Evolutionary conservation across 306 rosid genomes (phyloP).

Genomic region (Vigna nakashimae): DNA sequence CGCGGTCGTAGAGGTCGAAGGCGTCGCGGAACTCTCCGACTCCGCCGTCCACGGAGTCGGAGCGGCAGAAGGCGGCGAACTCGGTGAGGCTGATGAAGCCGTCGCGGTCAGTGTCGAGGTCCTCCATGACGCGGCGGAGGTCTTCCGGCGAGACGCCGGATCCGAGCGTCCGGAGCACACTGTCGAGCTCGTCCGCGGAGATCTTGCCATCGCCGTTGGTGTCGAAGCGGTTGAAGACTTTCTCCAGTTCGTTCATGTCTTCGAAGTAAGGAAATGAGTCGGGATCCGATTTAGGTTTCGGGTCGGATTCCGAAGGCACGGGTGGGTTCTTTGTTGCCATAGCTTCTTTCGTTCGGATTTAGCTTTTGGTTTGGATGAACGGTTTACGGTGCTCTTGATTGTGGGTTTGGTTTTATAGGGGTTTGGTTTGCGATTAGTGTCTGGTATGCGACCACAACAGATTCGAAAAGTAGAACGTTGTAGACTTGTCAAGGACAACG

Average conservation of each 20-base stretch:
- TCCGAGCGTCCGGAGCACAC: slow-evolving; percentile 68
- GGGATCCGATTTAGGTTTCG: slow-evolving; percentile 23
- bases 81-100: slow-evolving; percentile 73
- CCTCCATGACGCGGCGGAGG: slow-evolving; percentile 65
- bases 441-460: neutral
- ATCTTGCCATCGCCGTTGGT: slow-evolving; percentile 88
- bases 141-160: slow-evolving; percentile 52
- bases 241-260: slow-evolving; percentile 53
- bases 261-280: slow-evolving; percentile 32
- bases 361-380: neutral
- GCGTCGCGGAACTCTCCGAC: slow-evolving; percentile 68
- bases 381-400: neutral
- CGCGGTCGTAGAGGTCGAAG: slow-evolving; percentile 81
- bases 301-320: slow-evolving; percentile 23
- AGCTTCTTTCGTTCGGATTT: neutral
- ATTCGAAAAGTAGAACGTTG: neutral
- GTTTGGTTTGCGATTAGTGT: neutral
- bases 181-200: slow-evolving; percentile 71
- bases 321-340: slow-evolving; percentile 28
- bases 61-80: slow-evolving; percentile 71
- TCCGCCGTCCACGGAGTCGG: slow-evolving; percentile 53
- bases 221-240: slow-evolving; percentile 80
- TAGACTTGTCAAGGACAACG: neutral
- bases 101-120: slow-evolving; percentile 69
- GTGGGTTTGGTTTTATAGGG: neutral